These are phyloP conservation scores for cucumber (Cucumis sativus) DNA, from an alignment of 306 rosid species.

Conservation along the genomic window Cucumber_9930_V3 NC_026660.2:17615501-17616000, in stretches of 20 bases:
- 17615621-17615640: constrained; percentile 1
- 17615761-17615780: constrained; percentile 98
- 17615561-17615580: neutral
- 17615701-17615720: constrained; percentile 40
- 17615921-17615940: constrained; percentile 33
- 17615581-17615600: neutral
- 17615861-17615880: neutral
- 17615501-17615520: neutral
- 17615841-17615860: neutral
- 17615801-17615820: neutral
- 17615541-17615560: neutral
- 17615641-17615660: constrained; percentile 11
- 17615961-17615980: constrained; percentile 80
- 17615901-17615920: constrained; percentile 53
- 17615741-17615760: constrained; percentile 75
- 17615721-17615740: constrained; percentile 65
- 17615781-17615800: constrained; percentile 62
- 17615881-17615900: constrained; percentile 29
- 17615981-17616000: constrained; percentile 52
- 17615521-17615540: neutral
- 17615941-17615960: constrained; percentile 70
- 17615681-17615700: neutral
- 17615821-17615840: neutral
- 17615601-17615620: neutral
- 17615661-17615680: neutral